Base-by-base conservation (phyloP, 2,329 filamentous ascomycete species). In the Nemania diffusa region DNA sequence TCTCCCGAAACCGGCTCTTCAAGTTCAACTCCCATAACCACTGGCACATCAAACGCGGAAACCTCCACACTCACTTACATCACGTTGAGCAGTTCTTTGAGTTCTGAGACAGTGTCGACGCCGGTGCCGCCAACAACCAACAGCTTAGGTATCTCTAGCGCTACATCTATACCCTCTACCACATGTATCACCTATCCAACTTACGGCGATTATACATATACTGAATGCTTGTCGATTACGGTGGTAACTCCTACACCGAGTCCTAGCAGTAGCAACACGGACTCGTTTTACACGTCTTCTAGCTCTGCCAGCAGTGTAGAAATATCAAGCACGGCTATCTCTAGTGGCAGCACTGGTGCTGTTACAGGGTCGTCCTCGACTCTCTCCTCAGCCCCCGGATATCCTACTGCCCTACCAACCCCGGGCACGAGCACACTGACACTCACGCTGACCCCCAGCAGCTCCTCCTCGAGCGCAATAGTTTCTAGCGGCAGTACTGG, bases 191-290 rank as follows among this genome's bases (percentile, higher is more conserved):
- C 68, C 1, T 64, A 71, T 27, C 59, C 70, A n/a, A 51, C 52
- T 3, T 69, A 74, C 46, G 70, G 67, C 20, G 74, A 71, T n/a
- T 74, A 72, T 57, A 63, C 65, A 17, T 72, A 68, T 56, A 68
- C 67, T 26, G 68, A 70, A 27, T 76, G 74, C 69, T 65, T 69
- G 29, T 71, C 70, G 24, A 13, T 73, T 34, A 55, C 70, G 6
- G 48, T 48, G 15, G 17, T 64, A 7, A 62, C 59, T n/a, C 29
- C 62, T n/a, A 56, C 59, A 17, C 6, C 44, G 29, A 63, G 44
- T 15, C 40, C 34, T n/a, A 64, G 62, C 50, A 57, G 32, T 15
- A 58, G 56, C 46, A 65, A 57, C 24, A 58, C 27, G 2, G 27
- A 51, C 11, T 57, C 53, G 22, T 37, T 55, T 13, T 37, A 29